Percentiles rank a stretch among this genome's conserved stretches.
Evolutionary conservation across 2,329 filamentous ascomycete species (phyloP).

Genomic region (Penicillium digitatum): DNA sequence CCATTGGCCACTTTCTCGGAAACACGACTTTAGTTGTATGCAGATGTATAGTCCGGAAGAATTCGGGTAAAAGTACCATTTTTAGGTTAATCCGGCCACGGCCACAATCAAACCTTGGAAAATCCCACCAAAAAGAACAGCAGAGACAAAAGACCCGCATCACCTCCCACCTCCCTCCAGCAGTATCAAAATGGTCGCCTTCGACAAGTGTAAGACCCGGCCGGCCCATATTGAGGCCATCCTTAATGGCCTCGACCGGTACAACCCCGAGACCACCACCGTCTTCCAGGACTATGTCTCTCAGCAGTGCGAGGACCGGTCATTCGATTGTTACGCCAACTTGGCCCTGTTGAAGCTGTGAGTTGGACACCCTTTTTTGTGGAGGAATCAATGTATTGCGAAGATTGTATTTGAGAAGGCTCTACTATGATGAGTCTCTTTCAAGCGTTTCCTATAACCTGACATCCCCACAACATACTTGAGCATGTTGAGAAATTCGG

Average conservation of each 20-base stretch:
- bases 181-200: slow-evolving; percentile 43
- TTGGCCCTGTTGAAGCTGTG: slow-evolving; percentile 94
- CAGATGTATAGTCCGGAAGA: slow-evolving; percentile 11
- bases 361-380: slow-evolving; percentile 33
- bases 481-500: slow-evolving; percentile 61
- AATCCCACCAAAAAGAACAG: slow-evolving; percentile 29
- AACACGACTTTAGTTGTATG: background rate
- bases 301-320: slow-evolving; percentile 91
- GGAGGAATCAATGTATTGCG: background rate
- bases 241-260: slow-evolving; percentile 94
- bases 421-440: slow-evolving; percentile 65
- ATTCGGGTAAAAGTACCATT: slow-evolving; percentile 12
- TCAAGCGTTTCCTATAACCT: slow-evolving; percentile 98
- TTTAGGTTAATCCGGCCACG: slow-evolving; percentile 18
- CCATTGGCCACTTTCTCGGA: slow-evolving; percentile 1
- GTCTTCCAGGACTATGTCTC: slow-evolving; percentile 92
- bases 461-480: slow-evolving; percentile 53
- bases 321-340: slow-evolving; percentile 95
- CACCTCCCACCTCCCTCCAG: slow-evolving; percentile 17
- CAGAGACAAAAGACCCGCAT: slow-evolving; percentile 23
- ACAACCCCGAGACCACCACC: slow-evolving; percentile 94
- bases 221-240: slow-evolving; percentile 89
- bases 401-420: background rate
- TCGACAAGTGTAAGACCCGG: slow-evolving; percentile 86
- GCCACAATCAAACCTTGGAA: slow-evolving; percentile 25